phyloP scores from a whole-genome alignment of 768 basidiomycete species.

The Mycena venus region DNA sequence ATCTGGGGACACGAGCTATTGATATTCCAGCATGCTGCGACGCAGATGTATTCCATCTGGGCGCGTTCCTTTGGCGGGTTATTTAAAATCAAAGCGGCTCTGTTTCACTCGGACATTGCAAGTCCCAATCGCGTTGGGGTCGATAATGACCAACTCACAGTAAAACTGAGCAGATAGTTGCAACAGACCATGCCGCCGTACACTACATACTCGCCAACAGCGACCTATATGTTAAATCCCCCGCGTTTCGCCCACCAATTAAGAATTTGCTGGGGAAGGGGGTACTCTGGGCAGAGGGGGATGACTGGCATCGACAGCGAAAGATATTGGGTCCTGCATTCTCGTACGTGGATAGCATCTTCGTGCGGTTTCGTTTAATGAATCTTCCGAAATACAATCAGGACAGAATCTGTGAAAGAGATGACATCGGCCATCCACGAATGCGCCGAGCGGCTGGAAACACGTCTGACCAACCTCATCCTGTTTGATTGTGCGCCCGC shows the following conservation, averaged over 20 bases:
- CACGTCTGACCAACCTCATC: slow-evolving; percentile 37
- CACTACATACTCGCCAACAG: slow-evolving; percentile 54
- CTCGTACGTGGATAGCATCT: slow-evolving; percentile 42
- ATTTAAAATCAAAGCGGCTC: slow-evolving; percentile 53
- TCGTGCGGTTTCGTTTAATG: background rate
- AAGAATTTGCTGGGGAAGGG: slow-evolving; percentile 49
- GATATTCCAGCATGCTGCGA: slow-evolving; percentile 48
- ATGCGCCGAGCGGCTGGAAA: slow-evolving; percentile 42
- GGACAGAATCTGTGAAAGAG: slow-evolving; percentile 48
- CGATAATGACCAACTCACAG: background rate
- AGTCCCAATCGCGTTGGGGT: slow-evolving; percentile 1
- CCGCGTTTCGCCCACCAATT: slow-evolving; percentile 48
- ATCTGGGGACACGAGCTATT: slow-evolving; percentile 55
- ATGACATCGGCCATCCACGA: slow-evolving; percentile 50
- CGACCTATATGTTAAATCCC: slow-evolving; percentile 49
- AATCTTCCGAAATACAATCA: slow-evolving; percentile 14
- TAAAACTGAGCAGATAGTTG: slow-evolving; percentile 44
- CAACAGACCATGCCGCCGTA: slow-evolving; percentile 50
- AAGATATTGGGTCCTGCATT: slow-evolving; percentile 50
- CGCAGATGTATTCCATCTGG: slow-evolving; percentile 51
- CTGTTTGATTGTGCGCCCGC: slow-evolving; percentile 29
- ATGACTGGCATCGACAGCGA: slow-evolving; percentile 50
- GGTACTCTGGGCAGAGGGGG: slow-evolving; percentile 54
- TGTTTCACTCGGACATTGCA: slow-evolving; percentile 55
- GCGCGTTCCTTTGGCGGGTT: slow-evolving; percentile 46